A percentile compares a stretch with the other conserved stretches of the same genome.
Evolutionary conservation across 1,139 yeast species (phyloP).

Genomic region (Cylindricascospora bacillispora): DNA sequence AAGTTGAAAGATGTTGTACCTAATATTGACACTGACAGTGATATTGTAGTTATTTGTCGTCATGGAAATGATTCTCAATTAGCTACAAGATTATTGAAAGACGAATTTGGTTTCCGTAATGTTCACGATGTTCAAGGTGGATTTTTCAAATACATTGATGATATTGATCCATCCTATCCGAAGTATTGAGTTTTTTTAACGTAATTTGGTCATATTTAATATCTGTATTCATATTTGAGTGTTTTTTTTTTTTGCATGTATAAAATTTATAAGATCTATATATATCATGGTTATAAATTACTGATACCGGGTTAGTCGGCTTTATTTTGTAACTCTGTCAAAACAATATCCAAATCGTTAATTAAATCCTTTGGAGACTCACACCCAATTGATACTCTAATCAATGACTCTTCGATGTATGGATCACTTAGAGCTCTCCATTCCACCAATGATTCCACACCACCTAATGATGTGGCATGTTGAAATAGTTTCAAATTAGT

Average conservation of each 20-base stretch:
- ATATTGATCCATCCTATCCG: constrained; percentile 53
- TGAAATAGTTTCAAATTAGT: constrained; percentile 55
- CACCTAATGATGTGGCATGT: constrained; percentile 90
- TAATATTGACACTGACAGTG: constrained; percentile 11
- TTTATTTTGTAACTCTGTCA: constrained; percentile 16
- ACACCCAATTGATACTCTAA: constrained; percentile 69
- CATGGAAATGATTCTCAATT: constrained; percentile 86
- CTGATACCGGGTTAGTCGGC: no score
- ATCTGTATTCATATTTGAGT: neutral
- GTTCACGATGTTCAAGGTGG: constrained; percentile 75
- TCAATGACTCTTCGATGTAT: constrained; percentile 38
- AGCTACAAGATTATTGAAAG: constrained; percentile 48
- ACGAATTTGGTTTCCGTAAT: constrained; percentile 34
- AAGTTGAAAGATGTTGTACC: constrained; percentile 16
- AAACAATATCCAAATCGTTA: constrained; percentile 42
- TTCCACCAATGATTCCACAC: constrained; percentile 84
- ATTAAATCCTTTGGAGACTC: constrained; percentile 67
- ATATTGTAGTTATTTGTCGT: constrained; percentile 45
- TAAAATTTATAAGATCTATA: constrained; percentile 3
- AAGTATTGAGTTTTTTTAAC: constrained; percentile 41
- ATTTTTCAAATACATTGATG: constrained; percentile 51
- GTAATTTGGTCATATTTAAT: neutral
- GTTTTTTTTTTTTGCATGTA: neutral
- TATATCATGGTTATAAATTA: neutral
- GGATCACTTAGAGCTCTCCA: constrained; percentile 77